phyloP scores from a whole-genome alignment of 2,329 filamentous ascomycete species.

The Colletotrichum sp. region DNA sequence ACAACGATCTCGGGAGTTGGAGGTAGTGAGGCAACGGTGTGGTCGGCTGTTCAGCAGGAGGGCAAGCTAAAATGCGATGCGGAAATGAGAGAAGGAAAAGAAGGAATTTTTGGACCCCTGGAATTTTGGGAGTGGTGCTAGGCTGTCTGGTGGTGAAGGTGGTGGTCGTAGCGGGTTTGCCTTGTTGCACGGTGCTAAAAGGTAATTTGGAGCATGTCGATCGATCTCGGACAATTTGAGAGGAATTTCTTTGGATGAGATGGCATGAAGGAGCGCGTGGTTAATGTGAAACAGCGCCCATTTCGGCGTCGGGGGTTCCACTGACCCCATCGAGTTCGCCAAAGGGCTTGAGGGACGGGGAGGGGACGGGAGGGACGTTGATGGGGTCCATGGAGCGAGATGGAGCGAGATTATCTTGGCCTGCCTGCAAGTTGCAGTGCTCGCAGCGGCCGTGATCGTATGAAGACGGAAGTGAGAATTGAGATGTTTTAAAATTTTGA shows the following conservation, averaged over 20 bases:
- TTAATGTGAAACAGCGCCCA: slow-evolving; percentile 18
- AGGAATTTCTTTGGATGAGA: slow-evolving; percentile 6
- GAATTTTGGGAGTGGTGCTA: neutral
- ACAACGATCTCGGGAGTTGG: neutral
- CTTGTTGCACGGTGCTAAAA: neutral
- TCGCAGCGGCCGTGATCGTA: neutral
- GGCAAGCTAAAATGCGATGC: neutral
- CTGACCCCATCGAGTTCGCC: neutral
- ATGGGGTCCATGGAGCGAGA: neutral
- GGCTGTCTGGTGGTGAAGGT: neutral
- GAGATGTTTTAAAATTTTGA: neutral
- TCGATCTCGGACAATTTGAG: slow-evolving; percentile 21
- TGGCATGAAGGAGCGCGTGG: slow-evolving; percentile 14
- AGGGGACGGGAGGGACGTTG: neutral
- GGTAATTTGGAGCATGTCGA: slow-evolving; percentile 14
- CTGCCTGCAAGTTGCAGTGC: neutral
- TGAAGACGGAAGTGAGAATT: neutral
- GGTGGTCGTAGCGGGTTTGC: neutral
- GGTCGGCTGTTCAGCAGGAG: neutral
- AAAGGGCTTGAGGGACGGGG: neutral
- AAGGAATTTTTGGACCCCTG: neutral
- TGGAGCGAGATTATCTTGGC: neutral
- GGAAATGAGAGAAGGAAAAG: slow-evolving; percentile 4
- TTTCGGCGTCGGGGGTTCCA: slow-evolving; percentile 15
- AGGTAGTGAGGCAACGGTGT: neutral